Evolutionary conservation across 441 rosid genomes (phyloP), one percentile per base, ranked within the genome.

Genomic region (Gossypium gossypioides): DNA sequence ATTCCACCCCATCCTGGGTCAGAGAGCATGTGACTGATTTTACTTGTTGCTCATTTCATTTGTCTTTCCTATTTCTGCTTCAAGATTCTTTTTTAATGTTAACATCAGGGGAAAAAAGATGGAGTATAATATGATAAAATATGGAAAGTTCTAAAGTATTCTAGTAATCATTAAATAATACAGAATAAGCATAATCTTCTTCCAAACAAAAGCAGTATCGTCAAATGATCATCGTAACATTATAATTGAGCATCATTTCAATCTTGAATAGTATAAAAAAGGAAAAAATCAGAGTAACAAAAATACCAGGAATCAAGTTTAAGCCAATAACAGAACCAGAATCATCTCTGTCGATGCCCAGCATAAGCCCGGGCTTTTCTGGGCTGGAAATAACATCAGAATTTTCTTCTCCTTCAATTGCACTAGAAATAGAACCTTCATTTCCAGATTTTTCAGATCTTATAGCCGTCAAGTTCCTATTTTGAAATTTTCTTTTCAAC

Each of bases 281-380:
- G 5, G 9, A 66, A 46, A 27, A 2, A 19, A 16, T 4, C 6
- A 18, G 13, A 3, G 65, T 50, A 46, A 42, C 8, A 4, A 13
- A 70, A 46, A 70, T 86, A 91, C 93, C 86, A 74, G 87, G 84
- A 85, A 58, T 32, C 74, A 88, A 80, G 69, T 87, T 81, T 66
- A 88, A 89, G 21, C 94, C 91, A 59, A 89, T 78, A 58, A 86
- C 80, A 60, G 89, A 79, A 72, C 89, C 90, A 63, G 93, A 84
- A 4, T 50, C 89, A 78, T 94, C 96, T 64, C 74, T 83, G 73
- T 89, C 87, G 0, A 82, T 34, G 29, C 84, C 93, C 24, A 85
- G 46, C 18, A 84, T 10, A 24, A 78, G 73, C 25, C 88, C 82
- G 21, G 55, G 71, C 72, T 61, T 65, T n/a, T 68, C 37, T 32